phyloP scores from a whole-genome alignment of 2,329 filamentous ascomycete genomes.

The Sarocladium oryzae region DNA sequence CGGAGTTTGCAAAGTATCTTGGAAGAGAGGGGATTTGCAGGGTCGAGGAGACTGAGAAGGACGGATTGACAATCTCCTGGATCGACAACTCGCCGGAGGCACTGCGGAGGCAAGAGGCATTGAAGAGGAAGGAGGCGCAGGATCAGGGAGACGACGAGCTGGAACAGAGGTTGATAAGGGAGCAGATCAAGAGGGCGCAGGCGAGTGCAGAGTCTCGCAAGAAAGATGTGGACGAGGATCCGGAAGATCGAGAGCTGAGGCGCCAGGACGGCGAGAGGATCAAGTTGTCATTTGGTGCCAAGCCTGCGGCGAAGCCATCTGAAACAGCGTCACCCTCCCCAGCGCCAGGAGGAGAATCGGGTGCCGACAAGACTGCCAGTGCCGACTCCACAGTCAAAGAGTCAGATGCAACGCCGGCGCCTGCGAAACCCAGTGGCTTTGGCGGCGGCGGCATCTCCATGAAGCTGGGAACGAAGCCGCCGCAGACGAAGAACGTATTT shows the following conservation, averaged over 20 bases:
- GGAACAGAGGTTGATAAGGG: constrained; percentile 74
- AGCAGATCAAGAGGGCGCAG: constrained; percentile 75
- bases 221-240: constrained; percentile 33
- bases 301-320: constrained; percentile 20
- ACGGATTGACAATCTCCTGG: constrained; percentile 77
- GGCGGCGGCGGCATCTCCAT: constrained; percentile 47
- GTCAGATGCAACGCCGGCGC: constrained; percentile 11
- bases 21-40: constrained; percentile 81
- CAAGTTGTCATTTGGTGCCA: constrained; percentile 58
- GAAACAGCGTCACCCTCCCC: background rate
- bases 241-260: constrained; percentile 43
- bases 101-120: constrained; percentile 69
- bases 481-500: constrained; percentile 73
- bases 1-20: constrained; percentile 83
- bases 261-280: constrained; percentile 70
- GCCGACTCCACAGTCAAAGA: constrained; percentile 12
- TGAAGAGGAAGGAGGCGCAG: constrained; percentile 75
- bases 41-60: constrained; percentile 80
- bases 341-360: constrained; percentile 12
- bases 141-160: constrained; percentile 88
- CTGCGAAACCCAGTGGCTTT: constrained; percentile 26
- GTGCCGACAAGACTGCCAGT: constrained; percentile 15
- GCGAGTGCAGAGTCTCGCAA: constrained; percentile 37
- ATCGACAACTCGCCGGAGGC: constrained; percentile 88
- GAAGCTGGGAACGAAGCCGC: constrained; percentile 54